Base-by-base conservation (phyloP, 495 filamentous ascomycete genomes). In the Penicillium simplicissimum region DNA sequence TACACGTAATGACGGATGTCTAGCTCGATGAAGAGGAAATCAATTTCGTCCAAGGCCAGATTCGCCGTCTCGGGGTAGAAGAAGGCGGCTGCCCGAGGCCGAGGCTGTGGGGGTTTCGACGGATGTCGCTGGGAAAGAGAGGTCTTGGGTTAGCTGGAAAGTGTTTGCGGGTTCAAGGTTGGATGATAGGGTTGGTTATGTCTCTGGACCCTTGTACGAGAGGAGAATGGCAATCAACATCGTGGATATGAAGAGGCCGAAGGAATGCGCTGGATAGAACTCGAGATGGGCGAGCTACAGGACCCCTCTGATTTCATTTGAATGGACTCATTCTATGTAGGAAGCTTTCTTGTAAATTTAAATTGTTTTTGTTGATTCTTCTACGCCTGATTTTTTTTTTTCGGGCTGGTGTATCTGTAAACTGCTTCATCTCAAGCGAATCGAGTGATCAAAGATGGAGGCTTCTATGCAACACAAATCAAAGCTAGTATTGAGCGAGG, bases 191-290 rank as follows among this genome's bases (percentile, higher is more conserved):
- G 37, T 15, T 42, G 7, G 10, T 42, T 19, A 13, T n/a, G n/a
- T 42, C 23, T 25, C 23, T 25, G 23, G 1, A 42, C 40, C 40
- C 40, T 42, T 42, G 40, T 65, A 70, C 8, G 61, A 76, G 45
- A 82, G 72, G 11, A 81, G 68, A 52, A 79, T 75, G 0, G 78
- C 67, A 57, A 81, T 81, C 57, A 83, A 60, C 68, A 81, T 76
- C 74, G 82, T 79, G 3, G 68, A 76, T 17, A 83, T 66, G 10
- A 65, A 74, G 4, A 81, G 70, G 19, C 76, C 79, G 40, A 74
- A 67, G 40, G 8, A 7, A 31, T 19, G 8, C 17, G 17, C 1
- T 19, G 40, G 23, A 21, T 43, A 31, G 40, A 17, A 10, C n/a
- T 19, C 17, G 40, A 43, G 40, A 31, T 21, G 17, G 1, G 21